phyloP scores from a whole-genome alignment of 805 yeast species.

The Jamesozyma spencerorum region DNA sequence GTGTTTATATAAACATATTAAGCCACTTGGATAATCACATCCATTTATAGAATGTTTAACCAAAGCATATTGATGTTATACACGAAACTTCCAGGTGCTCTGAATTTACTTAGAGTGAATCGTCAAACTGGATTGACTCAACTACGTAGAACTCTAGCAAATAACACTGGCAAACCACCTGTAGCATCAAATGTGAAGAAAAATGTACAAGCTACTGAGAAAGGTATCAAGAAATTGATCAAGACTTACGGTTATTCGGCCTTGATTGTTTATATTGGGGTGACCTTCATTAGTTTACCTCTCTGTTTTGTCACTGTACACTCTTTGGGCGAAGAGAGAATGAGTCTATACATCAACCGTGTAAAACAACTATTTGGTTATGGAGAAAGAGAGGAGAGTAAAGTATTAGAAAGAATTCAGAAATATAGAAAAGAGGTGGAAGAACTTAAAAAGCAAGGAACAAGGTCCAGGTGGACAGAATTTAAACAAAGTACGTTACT shows the following conservation, averaged over 20 bases:
- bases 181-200: not conserved
- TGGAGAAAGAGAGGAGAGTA: slow-evolving; percentile 40
- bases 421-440: slow-evolving; percentile 17
- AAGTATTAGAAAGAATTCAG: slow-evolving; percentile 29
- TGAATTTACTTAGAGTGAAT: not conserved
- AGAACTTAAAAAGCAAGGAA: slow-evolving; percentile 7
- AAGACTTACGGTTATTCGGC: slow-evolving; percentile 90
- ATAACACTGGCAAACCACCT: not conserved
- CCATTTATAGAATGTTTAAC: no score
- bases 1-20: no score
- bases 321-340: slow-evolving; percentile 75
- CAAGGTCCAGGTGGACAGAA: slow-evolving; percentile 19
- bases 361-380: slow-evolving; percentile 56
- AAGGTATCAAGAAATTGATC: slow-evolving; percentile 49
- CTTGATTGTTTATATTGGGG: slow-evolving; percentile 67
- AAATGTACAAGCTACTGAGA: slow-evolving; percentile 2
- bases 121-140: not conserved
- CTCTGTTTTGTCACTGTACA: slow-evolving; percentile 76
- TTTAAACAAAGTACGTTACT: slow-evolving; percentile 38
- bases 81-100: not conserved
- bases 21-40: no score
- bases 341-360: slow-evolving; percentile 54
- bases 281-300: slow-evolving; percentile 75
- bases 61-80: no score
- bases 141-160: not conserved